phyloP scores from a whole-genome alignment of 176 grass and related monocot genomes.

The Aegilops sharonensis region DNA sequence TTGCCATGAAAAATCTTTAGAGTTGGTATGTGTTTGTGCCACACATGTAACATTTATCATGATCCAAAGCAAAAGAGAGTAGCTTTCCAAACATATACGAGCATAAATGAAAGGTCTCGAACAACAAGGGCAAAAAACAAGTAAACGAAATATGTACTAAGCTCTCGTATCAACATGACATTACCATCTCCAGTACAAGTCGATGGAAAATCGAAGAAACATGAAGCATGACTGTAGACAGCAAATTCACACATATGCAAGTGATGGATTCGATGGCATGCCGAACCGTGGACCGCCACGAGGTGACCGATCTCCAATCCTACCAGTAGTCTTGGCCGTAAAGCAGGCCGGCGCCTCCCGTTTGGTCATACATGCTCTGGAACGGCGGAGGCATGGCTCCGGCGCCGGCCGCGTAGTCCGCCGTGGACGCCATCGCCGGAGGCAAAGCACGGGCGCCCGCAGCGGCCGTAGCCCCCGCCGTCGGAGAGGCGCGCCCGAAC shows the following conservation, averaged over 20 bases:
- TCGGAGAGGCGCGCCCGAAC: conserved; percentile 14
- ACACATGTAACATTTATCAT: too few relatives aligned
- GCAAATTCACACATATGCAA: not conserved
- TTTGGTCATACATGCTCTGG: conserved; percentile 37
- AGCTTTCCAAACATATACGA: not conserved
- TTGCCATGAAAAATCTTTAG: too few relatives aligned
- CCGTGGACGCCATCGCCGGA: not conserved
- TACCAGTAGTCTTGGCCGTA: conserved; percentile 48
- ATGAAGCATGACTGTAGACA: not conserved
- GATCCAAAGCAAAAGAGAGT: too few relatives aligned
- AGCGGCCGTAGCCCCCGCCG: not conserved
- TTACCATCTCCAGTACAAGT: not conserved
- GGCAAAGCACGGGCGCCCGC: not conserved
- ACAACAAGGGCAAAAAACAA: not conserved
- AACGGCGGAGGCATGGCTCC: conserved; percentile 17
- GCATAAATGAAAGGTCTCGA: not conserved
- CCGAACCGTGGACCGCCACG: not conserved
- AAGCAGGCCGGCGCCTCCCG: conserved; percentile 10
- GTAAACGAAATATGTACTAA: not conserved
- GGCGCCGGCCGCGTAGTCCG: not conserved
- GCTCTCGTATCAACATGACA: conserved; percentile 11
- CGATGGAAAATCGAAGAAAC: not conserved
- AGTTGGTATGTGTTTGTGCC: too few relatives aligned
- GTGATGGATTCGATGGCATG: not conserved
- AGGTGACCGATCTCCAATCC: not conserved